Conservation (phyloP, 2,329 filamentous ascomycete species). For the Xylaria sp. region DNA sequence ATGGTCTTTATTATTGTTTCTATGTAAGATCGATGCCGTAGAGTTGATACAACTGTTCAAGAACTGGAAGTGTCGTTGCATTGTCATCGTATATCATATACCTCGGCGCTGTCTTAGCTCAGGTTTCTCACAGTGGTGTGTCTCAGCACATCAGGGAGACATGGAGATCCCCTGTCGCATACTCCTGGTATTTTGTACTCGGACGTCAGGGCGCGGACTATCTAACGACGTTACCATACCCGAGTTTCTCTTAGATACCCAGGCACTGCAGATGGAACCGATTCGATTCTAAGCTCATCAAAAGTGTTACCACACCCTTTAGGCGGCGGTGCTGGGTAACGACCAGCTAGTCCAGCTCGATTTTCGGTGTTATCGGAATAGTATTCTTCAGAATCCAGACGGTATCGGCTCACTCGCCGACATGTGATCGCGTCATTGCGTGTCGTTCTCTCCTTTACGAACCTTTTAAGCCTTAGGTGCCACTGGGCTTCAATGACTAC, state of each 20-base stretch:
- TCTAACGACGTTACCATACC: conserved; percentile 21
- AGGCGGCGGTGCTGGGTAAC: conserved; percentile 17
- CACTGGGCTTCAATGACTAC: conserved; percentile 21
- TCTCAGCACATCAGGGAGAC: conserved; percentile 26
- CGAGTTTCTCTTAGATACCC: conserved; percentile 22
- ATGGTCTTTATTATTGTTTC: too few species aligned
- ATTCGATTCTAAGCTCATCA: conserved; percentile 15
- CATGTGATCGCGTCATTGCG: too few species aligned
- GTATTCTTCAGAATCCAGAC: too few species aligned
- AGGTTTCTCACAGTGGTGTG: too few species aligned
- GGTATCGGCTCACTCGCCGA: conserved; percentile 17
- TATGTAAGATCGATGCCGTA: too few species aligned
- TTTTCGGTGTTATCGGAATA: background rate
- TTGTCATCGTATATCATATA: too few species aligned
- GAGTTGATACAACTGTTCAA: too few species aligned
- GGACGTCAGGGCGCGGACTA: conserved; percentile 12
- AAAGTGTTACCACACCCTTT: conserved; percentile 12
- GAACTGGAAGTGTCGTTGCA: too few species aligned
- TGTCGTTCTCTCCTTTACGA: conserved; percentile 27
- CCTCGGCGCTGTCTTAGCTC: too few species aligned
- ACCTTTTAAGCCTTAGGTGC: conserved; percentile 21
- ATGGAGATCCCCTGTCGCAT: conserved; percentile 9
- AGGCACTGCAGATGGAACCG: conserved; percentile 17
- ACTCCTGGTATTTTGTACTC: conserved; percentile 20
- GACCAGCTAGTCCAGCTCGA: conserved; percentile 23